Conservation (phyloP, 192 early-diverging fungal species). For the Coemansia sp. region DNA sequence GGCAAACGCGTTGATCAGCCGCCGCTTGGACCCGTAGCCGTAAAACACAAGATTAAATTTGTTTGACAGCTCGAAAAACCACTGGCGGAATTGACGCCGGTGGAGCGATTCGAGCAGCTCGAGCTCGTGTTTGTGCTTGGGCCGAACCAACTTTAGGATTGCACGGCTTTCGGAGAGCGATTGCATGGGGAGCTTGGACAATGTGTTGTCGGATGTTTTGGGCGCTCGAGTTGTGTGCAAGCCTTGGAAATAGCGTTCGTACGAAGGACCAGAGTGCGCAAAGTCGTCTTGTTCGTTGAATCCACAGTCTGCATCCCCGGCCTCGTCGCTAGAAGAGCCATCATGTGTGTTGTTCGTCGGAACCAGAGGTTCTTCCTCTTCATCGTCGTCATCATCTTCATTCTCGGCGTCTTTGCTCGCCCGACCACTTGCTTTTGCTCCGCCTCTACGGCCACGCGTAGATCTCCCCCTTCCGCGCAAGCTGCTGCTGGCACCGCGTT, state of each 20-base stretch:
- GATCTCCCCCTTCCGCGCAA: constrained; percentile 9
- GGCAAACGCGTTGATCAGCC: constrained; percentile 76
- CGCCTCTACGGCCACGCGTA: constrained; percentile 18
- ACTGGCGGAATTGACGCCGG: constrained; percentile 74
- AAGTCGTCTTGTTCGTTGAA: constrained; percentile 20
- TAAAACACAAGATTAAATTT: constrained; percentile 91
- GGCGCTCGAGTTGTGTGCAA: constrained; percentile 52
- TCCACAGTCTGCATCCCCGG: constrained; percentile 4
- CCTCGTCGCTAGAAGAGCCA: constrained; percentile 18
- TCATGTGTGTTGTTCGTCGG: constrained; percentile 2
- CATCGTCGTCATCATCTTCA: constrained; percentile 20
- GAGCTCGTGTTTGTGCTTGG: constrained; percentile 65
- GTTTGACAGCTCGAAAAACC: constrained; percentile 78
- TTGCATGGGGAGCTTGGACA: constrained; percentile 77
- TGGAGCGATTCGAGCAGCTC: constrained; percentile 57
- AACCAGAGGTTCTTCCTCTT: constrained; percentile 17
- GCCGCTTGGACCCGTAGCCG: constrained; percentile 91
- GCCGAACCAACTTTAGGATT: constrained; percentile 55
- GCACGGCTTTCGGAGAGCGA: constrained; percentile 65
- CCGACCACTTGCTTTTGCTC: neutral
- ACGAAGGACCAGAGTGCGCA: constrained; percentile 43
- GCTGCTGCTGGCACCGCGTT: constrained; percentile 24
- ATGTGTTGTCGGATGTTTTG: constrained; percentile 84
- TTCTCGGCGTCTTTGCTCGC: constrained; percentile 1
- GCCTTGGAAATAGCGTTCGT: constrained; percentile 80